Evolutionary conservation across 2,329 filamentous ascomycete species (phyloP).

Genomic region (Chrysoporthe austroafricana): DNA sequence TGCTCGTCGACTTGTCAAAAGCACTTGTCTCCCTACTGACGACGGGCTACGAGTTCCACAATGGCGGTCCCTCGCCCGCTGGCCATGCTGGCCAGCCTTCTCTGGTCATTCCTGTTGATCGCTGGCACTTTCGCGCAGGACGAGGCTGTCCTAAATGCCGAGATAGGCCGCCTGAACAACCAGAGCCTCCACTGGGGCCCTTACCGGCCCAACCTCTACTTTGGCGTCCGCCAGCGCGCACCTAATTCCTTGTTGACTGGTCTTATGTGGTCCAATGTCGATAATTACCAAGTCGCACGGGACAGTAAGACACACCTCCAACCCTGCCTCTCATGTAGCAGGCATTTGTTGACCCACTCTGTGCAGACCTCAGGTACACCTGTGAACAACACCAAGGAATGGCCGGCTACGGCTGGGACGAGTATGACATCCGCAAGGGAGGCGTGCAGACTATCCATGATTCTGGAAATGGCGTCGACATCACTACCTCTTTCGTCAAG

Average conservation of each 20-base stretch:
- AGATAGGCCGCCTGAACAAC: conserved; percentile 66
- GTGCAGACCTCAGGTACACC: conserved; percentile 81
- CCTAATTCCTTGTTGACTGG: conserved; percentile 81
- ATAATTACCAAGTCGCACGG: conserved; percentile 76
- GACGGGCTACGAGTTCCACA: conserved; percentile 21
- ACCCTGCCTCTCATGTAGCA: background rate
- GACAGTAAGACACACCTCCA: conserved; percentile 61
- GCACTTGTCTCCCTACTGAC: conserved; percentile 9
- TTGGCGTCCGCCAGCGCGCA: conserved; percentile 82
- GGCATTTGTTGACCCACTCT: conserved; percentile 28
- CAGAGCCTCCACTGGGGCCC: conserved; percentile 93
- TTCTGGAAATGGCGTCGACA: conserved; percentile 81
- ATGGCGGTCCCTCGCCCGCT: conserved; percentile 36
- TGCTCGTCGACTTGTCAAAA: background rate
- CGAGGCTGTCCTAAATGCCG: conserved; percentile 49
- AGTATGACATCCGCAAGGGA: conserved; percentile 87
- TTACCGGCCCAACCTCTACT: conserved; percentile 92
- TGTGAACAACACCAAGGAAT: conserved; percentile 96
- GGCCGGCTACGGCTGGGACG: conserved; percentile 96
- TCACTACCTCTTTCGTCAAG: conserved; percentile 94
- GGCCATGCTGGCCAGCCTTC: conserved; percentile 34
- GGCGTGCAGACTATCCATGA: conserved; percentile 92
- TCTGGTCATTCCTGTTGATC: conserved; percentile 32
- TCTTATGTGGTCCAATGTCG: conserved; percentile 86
- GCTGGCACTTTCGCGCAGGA: conserved; percentile 31